A percentile compares a stretch with the other conserved stretches of the same genome.
Evolutionary conservation across 2,329 filamentous ascomycete species (phyloP).

Genomic region (Ceratocystis ficicola): DNA sequence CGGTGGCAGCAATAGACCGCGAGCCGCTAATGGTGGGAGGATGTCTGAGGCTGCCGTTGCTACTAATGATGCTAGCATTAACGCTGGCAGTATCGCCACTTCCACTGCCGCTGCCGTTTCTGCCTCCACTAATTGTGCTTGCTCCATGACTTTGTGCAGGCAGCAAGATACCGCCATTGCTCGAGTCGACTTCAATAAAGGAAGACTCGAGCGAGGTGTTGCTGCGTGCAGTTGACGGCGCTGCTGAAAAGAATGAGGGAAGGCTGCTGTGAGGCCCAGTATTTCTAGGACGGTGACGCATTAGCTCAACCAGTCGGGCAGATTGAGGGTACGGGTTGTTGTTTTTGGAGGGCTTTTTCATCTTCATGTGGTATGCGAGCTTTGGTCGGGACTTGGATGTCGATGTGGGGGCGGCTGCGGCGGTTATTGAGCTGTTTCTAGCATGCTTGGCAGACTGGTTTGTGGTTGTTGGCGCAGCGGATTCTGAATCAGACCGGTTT

Average conservation of each 20-base stretch:
- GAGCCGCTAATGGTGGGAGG: constrained; percentile 41
- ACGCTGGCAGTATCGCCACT: constrained; percentile 17
- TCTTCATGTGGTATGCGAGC: constrained; percentile 21
- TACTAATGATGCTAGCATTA: constrained; percentile 21
- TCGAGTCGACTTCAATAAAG: constrained; percentile 20
- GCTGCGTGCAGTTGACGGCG: constrained; percentile 17
- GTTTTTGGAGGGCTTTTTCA: constrained; percentile 40
- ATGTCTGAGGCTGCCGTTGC: constrained; percentile 30
- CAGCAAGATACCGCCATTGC: constrained; percentile 23
- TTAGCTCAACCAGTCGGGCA: constrained; percentile 37
- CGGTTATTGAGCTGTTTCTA: background rate
- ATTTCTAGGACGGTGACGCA: constrained; percentile 16
- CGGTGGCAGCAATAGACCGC: constrained; percentile 63
- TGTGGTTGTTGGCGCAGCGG: background rate
- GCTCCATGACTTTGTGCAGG: constrained; percentile 27
- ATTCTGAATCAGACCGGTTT: constrained; percentile 18
- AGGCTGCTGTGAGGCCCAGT: constrained; percentile 19
- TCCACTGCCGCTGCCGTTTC: constrained; percentile 25
- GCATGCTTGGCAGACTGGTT: constrained; percentile 11
- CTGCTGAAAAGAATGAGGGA: constrained; percentile 19
- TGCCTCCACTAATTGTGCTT: constrained; percentile 41
- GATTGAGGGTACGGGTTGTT: constrained; percentile 92
- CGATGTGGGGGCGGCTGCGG: background rate
- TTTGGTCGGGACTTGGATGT: constrained; percentile 16
- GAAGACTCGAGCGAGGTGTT: constrained; percentile 18